Base-by-base conservation (phyloP, 2,329 filamentous ascomycete species). In the Hypoxylon sp. region DNA sequence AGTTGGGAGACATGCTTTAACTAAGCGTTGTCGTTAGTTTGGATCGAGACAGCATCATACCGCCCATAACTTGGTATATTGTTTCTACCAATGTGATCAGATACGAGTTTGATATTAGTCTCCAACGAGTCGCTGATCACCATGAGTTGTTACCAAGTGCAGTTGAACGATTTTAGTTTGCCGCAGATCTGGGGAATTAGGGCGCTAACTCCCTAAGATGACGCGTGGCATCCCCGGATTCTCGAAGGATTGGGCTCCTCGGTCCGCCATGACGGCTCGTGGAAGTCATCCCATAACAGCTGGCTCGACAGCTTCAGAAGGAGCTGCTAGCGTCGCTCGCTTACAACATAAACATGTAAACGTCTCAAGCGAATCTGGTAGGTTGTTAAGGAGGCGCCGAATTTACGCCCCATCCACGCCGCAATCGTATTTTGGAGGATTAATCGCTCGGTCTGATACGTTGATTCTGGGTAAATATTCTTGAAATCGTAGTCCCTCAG, bases 161-260 rank as follows among this genome's bases (percentile, higher is more conserved):
- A 55, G 56, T 34, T 39, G 53, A 34, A 23, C 39, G 3, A n/a
- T 34, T 58, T 27, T 66, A 68, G 66, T 54, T 47, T 23, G 52
- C 59, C 60, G 55, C 60, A 32, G 63, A 69, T 63, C 63, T 66
- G 59, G 66, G 63, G 63, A 61, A 59, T 58, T 54, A 47, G 25
- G 46, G 41, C 61, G 45, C 43, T 63, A 66, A 34, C 21, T 58
- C 32, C 16, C 53, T 45, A 27, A 27, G 29, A 16, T 39, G 29
- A 25, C 32, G 32, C 50, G 55, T 58, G 63, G 59, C 43, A 58
- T 46, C 59, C 52, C 55, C 61, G 34, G 56, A 19, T 51, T 61
- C 34, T 51, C 5, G 39, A 63, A 67, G 60, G 51, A 57, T 61
- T 66, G 52, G 56, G 55, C 23, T 55, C 46, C 25, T 66, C 66